Evolutionary conservation across 192 early-diverging fungal species (phyloP).

Genomic region (Coemansia sp.): DNA sequence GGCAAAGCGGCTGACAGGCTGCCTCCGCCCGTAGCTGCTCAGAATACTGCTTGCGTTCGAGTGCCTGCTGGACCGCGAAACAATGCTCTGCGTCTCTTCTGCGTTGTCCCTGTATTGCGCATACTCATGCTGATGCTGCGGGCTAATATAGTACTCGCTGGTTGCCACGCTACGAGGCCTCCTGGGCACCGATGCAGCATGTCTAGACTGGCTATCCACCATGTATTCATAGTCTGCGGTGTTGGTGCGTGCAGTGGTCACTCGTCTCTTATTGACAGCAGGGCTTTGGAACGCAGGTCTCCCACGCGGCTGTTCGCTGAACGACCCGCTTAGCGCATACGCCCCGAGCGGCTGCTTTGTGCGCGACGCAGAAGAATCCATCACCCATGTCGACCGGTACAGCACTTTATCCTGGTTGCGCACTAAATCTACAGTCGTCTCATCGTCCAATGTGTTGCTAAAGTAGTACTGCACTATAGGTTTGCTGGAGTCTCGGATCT

Average conservation of each 20-base stretch:
- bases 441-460: constrained; percentile 33
- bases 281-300: constrained; percentile 5
- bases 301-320: neutral
- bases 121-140: constrained; percentile 1
- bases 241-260: neutral
- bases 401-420: constrained; percentile 34
- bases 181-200: neutral
- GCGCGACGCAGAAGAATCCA: constrained; percentile 38
- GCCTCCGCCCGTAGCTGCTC: constrained; percentile 26
- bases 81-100: constrained; percentile 41
- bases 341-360: constrained; percentile 41
- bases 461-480: constrained; percentile 42
- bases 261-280: neutral
- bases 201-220: neutral
- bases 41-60: constrained; percentile 40
- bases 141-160: neutral
- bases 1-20: constrained; percentile 39
- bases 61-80: constrained; percentile 39
- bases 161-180: constrained; percentile 11
- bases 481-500: constrained; percentile 36
- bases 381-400: constrained; percentile 46
- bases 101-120: constrained; percentile 10
- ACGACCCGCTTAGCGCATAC: constrained; percentile 22
- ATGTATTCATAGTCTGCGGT: neutral
- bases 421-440: constrained; percentile 20